A percentile compares a stretch with the other conserved stretches of the same genome.
These are phyloP conservation scores for Phytophthora hibernalis DNA, from an alignment of 352 stramenopile genomes.

Conservation along the genomic window DNA sequence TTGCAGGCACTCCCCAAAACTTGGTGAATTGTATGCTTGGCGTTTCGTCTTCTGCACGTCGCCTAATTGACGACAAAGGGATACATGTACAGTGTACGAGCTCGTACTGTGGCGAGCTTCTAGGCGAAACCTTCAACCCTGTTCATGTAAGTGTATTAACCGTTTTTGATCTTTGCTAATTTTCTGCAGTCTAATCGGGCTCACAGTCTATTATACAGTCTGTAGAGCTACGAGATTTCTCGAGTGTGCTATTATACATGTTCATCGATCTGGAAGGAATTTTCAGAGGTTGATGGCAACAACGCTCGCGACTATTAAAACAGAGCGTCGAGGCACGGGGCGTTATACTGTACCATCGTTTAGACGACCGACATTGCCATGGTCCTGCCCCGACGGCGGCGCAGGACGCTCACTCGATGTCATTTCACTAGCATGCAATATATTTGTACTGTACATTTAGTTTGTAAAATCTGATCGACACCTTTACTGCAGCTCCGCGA, in stretches of 20 bases:
- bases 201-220: not conserved
- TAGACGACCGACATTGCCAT: not conserved
- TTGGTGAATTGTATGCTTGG: constrained; percentile 8
- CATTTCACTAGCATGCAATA: not conserved
- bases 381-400: not conserved
- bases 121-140: too few species aligned
- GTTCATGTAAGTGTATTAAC: too few species aligned
- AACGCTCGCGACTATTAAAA: constrained; percentile 1
- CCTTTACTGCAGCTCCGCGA: too few species aligned
- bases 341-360: not conserved
- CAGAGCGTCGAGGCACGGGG: not conserved
- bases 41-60: constrained; percentile 5
- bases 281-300: not conserved
- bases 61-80: not conserved
- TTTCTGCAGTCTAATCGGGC: too few species aligned
- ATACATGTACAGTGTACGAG: too few species aligned
- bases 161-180: not conserved
- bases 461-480: not conserved
- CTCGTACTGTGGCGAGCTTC: too few species aligned
- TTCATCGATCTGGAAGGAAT: not conserved
- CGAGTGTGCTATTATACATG: not conserved
- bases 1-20: too few species aligned
- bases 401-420: not conserved
- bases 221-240: not conserved
- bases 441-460: not conserved